Base-by-base conservation (phyloP, 2,329 filamentous ascomycete genomes). In the Penicillium nordicum region DNA sequence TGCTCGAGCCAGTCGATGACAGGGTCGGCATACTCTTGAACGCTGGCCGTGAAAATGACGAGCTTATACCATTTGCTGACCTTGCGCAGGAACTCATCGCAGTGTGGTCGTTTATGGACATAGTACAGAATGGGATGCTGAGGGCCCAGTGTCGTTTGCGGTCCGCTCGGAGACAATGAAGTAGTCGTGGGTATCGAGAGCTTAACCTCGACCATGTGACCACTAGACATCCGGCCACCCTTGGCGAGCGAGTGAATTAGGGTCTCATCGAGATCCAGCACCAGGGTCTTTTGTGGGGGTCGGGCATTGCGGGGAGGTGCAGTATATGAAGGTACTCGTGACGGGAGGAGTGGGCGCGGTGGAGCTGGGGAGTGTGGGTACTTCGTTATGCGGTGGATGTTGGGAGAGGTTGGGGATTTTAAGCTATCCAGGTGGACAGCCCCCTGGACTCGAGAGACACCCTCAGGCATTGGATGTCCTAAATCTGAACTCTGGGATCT, bases 1-100 rank as follows among this genome's bases (percentile, higher is more conserved):
- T 91, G 87, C 76, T 99, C 94, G 58, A 99, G 83, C 92, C 92
- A 97, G 80, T 99, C 94, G 71, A 99, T 97, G 55, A 99, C 94
- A 0, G 94, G 94, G 74, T 99, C 94, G 55, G 94, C 94, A 69
- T 99, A 99, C 74, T 99, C 94, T 73, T 99, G 94, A 37, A 99
- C 94, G 21, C 92, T 96, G 3, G 94, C 94, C 10, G 94, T 99
- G 74, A 99, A 99, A 45, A 97, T 82, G 50, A 99, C 90, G 16
- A 99, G 80, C 72, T 97, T 97, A 78, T 95, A 99, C 94, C 94
- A 99, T 78, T 96, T 96, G 80, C 87, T 92, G 45, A 97, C 86
- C 80, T 94, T 90, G 68, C 92, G 88, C 69, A 99, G 76, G 70
- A 99, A 99, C 66, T 97, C 93, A 74, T 99, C 94, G 74, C 94